Conservation (phyloP, 2,329 filamentous ascomycete genomes). For the Fusarium agapanthi region DNA sequence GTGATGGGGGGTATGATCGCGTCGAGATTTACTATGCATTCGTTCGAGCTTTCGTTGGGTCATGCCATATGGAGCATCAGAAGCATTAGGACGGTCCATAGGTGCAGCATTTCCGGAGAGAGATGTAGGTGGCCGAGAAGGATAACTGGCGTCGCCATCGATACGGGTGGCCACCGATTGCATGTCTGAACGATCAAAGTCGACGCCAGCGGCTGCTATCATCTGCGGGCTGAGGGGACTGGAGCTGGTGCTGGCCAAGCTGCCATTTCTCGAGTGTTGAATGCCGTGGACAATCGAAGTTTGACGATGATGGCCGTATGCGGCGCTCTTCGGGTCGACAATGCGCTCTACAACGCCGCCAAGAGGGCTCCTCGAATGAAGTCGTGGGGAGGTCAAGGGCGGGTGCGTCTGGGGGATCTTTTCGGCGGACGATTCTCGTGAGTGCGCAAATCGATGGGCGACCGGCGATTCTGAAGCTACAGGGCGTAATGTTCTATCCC, state of each 20-base stretch:
- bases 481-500: conserved; percentile 63
- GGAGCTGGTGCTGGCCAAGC: conserved; percentile 79
- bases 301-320: conserved; percentile 90
- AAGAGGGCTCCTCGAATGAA: conserved; percentile 54
- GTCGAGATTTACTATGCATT: conserved; percentile 73
- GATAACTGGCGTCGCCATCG: conserved; percentile 53
- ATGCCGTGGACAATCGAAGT: conserved; percentile 97
- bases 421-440: conserved; percentile 67
- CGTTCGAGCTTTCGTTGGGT: conserved; percentile 65
- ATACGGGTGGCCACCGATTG: conserved; percentile 54
- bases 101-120: conserved; percentile 52
- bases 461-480: conserved; percentile 52
- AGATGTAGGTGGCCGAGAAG: conserved; percentile 57
- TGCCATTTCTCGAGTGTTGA: conserved; percentile 91
- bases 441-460: conserved; percentile 57
- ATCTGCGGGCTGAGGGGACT: conserved; percentile 90
- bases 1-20: conserved; percentile 78
- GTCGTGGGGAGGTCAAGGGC: conserved; percentile 49
- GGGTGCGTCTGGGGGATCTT: conserved; percentile 53
- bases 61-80: conserved; percentile 54
- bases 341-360: conserved; percentile 59
- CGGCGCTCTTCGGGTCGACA: conserved; percentile 62
- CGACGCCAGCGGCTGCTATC: conserved; percentile 73
- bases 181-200: conserved; percentile 63
- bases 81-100: conserved; percentile 57